Conservation (phyloP, 2,329 filamentous ascomycete genomes). For the Pseudogymnoascus sp. region DNA sequence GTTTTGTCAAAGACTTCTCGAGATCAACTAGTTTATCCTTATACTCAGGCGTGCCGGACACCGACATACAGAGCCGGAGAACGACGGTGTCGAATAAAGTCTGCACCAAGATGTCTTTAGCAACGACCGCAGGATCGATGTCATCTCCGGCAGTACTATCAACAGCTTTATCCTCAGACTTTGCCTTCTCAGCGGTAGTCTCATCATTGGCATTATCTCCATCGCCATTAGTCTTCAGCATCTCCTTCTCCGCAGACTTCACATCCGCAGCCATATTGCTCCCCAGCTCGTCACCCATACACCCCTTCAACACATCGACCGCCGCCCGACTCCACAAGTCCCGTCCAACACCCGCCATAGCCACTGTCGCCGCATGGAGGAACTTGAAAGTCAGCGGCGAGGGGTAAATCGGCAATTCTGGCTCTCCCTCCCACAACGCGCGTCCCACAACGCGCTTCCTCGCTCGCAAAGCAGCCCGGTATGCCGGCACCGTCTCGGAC, state of each 20-base stretch:
- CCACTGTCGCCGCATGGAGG: conserved; percentile 52
- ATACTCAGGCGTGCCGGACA: conserved; percentile 18
- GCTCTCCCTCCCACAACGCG: conserved; percentile 72
- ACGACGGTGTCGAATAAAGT: conserved; percentile 54
- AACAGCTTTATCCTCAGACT: neutral
- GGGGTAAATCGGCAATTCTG: conserved; percentile 68
- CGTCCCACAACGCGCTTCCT: conserved; percentile 49
- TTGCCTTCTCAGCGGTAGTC: neutral
- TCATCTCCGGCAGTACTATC: neutral
- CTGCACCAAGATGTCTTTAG: conserved; percentile 45
- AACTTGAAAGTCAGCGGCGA: conserved; percentile 68
- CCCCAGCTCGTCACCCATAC: conserved; percentile 43
- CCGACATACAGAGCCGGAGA: conserved; percentile 39
- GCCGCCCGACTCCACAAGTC: conserved; percentile 76
- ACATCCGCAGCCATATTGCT: conserved; percentile 31
- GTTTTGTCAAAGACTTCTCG: conserved; percentile 34
- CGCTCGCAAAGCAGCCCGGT: conserved; percentile 36
- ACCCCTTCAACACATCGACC: conserved; percentile 53
- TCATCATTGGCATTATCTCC: conserved; percentile 7
- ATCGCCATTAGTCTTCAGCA: conserved; percentile 14
- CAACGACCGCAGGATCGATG: neutral
- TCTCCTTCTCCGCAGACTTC: conserved; percentile 16
- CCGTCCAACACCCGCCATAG: conserved; percentile 62
- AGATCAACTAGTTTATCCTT: conserved; percentile 40
- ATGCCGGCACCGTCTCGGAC: conserved; percentile 40